Evolutionary conservation across 495 filamentous ascomycete genomes (phyloP), one percentile per base, ranked within the genome.

Genomic region (Podospora fimiseda): DNA sequence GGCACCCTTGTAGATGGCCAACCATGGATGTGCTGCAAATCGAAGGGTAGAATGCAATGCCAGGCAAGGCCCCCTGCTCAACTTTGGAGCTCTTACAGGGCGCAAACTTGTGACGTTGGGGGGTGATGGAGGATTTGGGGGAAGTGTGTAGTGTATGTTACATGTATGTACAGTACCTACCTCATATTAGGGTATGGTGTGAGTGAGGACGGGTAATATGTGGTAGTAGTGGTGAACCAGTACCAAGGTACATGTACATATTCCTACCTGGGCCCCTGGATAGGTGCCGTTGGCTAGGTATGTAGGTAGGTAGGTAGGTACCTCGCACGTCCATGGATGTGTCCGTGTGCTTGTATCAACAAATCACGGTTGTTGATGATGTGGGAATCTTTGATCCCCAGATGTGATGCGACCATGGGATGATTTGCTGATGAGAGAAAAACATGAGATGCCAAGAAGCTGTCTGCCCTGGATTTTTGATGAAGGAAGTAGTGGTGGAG

Each of bases 41-140:
- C 61, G 55, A 66, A 68, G 63, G 60, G 58, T 61, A 57, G 60
- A 51, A 56, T 51, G 51, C 55, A 61, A 67, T 63, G 64, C 62
- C 56, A 65, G n/a, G 63, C 63, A 63, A 64, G 57, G 16, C 56
- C 57, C 58, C 63, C 63, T 48, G 48, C 59, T 61, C 61, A 44
- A 47, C 59, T 58, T 48, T 53, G 11, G 36, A 57, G 54, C 53
- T 57, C 50, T 53, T 57, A 50, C 59, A 55, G 59, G 59, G 59
- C 55, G 58, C 59, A 61, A 51, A 58, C 51, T 46, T 38, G 9
- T 53, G 51, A 41, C 38, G 42, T 37, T 50, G 60, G 53, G 51
- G 58, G 51, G 9, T n/a, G 33, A 37, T 46, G 43, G 23, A 23
- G 15, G n/a, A n/a, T n/a, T n/a, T n/a, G n/a, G 11, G 37, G n/a